Base-by-base conservation (phyloP, 2,329 filamentous ascomycete species). In the Berkeleyomyces basicola region DNA sequence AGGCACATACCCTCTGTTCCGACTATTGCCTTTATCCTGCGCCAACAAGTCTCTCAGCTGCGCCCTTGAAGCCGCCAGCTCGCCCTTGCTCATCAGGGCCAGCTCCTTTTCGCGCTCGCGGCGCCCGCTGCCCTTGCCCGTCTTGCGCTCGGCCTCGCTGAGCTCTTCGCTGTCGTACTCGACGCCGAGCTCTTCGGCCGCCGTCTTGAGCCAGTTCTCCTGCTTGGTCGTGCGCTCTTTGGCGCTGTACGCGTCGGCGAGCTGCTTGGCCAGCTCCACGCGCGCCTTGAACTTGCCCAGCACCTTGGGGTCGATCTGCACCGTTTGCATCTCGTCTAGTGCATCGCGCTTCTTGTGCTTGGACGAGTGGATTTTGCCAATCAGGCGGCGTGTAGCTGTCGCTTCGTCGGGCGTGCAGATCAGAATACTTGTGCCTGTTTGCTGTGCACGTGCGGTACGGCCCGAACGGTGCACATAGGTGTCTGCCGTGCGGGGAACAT, bases 401-500 rank as follows among this genome's bases (percentile, higher is more conserved):
- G 95, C 90, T 75, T 99, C 93, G 65, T 97, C 92, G 0, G 93
- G 92, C 0, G 86, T 84, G 70, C 93, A 97, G 61, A 99, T 83
- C 3, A 99, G 77, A 63, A 99, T 84, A 69, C 89, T 95, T 43
- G 88, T 82, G 44, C 93, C 93, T 0, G 80, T 82, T 10, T 82
- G 82, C 23, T 85, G 82, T 2, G 88, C 92, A 70, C 93, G 88
- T 1, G 93, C 93, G 0, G 93, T 97, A 67, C 93, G 88, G 10
- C 93, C 93, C 0, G 93, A 96, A 33, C 93, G 85, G 71, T 99
- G 93, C 11, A 99, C 91, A 70, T 99, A 99, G 58, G 87, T 87
- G 72, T 97, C 92, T 42, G 93, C 93, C 0, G 90, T 80, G 63
- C 91, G 87, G 1, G 93, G 93, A 0, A 96, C 85, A 72, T 99